phyloP scores from a whole-genome alignment of 2,329 filamentous ascomycete genomes.

The Pleoardoris graminearum region DNA sequence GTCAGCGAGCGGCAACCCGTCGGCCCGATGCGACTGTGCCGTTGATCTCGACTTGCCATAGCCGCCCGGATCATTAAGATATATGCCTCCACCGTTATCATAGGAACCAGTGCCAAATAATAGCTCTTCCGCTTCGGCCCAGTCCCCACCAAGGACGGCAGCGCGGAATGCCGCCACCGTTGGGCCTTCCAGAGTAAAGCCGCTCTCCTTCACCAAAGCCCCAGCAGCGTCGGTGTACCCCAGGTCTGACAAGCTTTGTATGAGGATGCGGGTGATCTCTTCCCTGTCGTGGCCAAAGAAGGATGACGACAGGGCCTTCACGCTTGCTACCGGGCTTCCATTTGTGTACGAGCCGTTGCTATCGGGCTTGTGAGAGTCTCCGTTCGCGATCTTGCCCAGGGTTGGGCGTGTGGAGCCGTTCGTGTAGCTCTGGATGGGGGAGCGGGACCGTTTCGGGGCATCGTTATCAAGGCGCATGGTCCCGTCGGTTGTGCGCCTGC shows the following conservation, averaged over 20 bases:
- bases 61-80: constrained; percentile 33
- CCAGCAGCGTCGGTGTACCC: constrained; percentile 80
- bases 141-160: constrained; percentile 78
- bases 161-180: constrained; percentile 83
- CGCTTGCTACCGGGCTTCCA: constrained; percentile 40
- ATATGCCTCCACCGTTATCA: constrained; percentile 50
- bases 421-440: constrained; percentile 42
- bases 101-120: constrained; percentile 61
- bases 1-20: constrained; percentile 72
- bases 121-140: constrained; percentile 82
- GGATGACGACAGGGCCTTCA: constrained; percentile 41
- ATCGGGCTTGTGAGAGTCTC: constrained; percentile 45
- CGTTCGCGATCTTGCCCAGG: constrained; percentile 45
- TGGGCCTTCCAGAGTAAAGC: constrained; percentile 81
- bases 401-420: constrained; percentile 47
- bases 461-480: constrained; percentile 51
- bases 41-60: constrained; percentile 35
- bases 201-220: constrained; percentile 77
- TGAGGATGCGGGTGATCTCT: constrained; percentile 88
- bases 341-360: constrained; percentile 52
- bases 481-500: constrained; percentile 47
- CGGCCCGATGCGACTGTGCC: constrained; percentile 40
- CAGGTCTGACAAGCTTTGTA: constrained; percentile 87
- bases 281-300: constrained; percentile 90
- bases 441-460: constrained; percentile 44